Evolutionary conservation across 495 filamentous ascomycete genomes (phyloP).

Genomic region (Friedmanniomyces simplex): DNA sequence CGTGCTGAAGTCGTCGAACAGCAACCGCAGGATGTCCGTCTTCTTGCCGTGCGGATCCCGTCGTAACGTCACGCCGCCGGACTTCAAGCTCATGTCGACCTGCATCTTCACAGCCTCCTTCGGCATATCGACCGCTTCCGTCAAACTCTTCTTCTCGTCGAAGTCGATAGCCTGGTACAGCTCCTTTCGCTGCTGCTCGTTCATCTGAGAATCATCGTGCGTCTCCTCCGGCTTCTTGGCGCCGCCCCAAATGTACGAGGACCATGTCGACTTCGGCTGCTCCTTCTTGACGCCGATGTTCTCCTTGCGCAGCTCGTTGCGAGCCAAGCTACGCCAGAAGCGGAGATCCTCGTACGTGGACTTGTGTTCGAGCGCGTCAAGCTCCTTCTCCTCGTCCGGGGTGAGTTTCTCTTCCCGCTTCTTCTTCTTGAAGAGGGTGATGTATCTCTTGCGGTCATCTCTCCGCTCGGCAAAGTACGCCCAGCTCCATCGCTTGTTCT

Average conservation of each 20-base stretch:
- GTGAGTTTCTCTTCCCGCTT: conserved; percentile 69
- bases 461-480: conserved; percentile 83
- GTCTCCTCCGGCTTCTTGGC: conserved; percentile 47
- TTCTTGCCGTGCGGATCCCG: conserved; percentile 70
- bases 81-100: conserved; percentile 76
- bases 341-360: conserved; percentile 89
- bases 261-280: conserved; percentile 65
- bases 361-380: conserved; percentile 73
- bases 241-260: conserved; percentile 66
- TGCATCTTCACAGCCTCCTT: conserved; percentile 86
- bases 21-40: conserved; percentile 72
- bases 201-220: conserved; percentile 65
- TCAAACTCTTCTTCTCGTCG: conserved; percentile 87
- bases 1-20: conserved; percentile 88
- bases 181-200: conserved; percentile 90
- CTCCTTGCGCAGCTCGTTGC: conserved; percentile 91
- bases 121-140: conserved; percentile 78
- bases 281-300: conserved; percentile 71
- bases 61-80: conserved; percentile 87
- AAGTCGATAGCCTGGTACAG: conserved; percentile 95
- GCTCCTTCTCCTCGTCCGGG: conserved; percentile 55
- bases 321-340: conserved; percentile 89
- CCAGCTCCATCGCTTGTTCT: conserved; percentile 86
- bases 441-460: conserved; percentile 82
- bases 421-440: conserved; percentile 85